These are phyloP conservation scores for Coleophoma cylindrospora DNA, from an alignment of 2,329 filamentous ascomycete genomes.

Conservation along the genomic window DNA sequence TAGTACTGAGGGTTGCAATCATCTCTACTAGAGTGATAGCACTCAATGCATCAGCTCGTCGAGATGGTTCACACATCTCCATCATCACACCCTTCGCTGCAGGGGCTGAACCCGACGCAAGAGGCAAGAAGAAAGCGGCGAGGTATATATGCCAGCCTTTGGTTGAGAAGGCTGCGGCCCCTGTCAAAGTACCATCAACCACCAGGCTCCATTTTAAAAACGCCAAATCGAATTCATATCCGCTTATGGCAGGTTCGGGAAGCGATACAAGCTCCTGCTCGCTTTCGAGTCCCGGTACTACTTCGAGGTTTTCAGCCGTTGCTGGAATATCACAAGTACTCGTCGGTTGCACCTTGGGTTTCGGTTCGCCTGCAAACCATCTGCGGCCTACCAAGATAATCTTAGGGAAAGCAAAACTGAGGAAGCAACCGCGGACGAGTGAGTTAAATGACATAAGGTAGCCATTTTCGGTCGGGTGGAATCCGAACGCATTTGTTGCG, in stretches of 20 bases:
- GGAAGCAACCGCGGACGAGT: slow-evolving; percentile 35
- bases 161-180: slow-evolving; percentile 55
- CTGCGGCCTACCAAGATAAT: slow-evolving; percentile 35
- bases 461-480: slow-evolving; percentile 38
- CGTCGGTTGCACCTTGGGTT: background rate
- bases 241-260: slow-evolving; percentile 13
- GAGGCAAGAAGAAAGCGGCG: slow-evolving; percentile 57
- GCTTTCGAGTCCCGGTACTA: slow-evolving; percentile 7
- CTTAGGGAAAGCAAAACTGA: slow-evolving; percentile 36
- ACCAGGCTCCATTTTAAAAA: slow-evolving; percentile 63
- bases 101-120: slow-evolving; percentile 64
- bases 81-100: slow-evolving; percentile 71
- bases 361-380: slow-evolving; percentile 17
- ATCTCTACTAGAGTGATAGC: slow-evolving; percentile 68
- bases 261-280: slow-evolving; percentile 6
- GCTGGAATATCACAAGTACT: background rate
- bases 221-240: slow-evolving; percentile 59
- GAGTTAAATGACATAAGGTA: slow-evolving; percentile 39
- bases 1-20: slow-evolving; percentile 53
- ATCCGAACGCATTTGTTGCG: slow-evolving; percentile 36
- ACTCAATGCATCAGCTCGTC: slow-evolving; percentile 61
- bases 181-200: slow-evolving; percentile 59
- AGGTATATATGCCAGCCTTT: slow-evolving; percentile 65
- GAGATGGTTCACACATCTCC: slow-evolving; percentile 58
- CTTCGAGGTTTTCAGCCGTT: slow-evolving; percentile 4